Conservation (phyloP, 192 early-diverging fungal genomes). For the Podochytrium sp. region DNA sequence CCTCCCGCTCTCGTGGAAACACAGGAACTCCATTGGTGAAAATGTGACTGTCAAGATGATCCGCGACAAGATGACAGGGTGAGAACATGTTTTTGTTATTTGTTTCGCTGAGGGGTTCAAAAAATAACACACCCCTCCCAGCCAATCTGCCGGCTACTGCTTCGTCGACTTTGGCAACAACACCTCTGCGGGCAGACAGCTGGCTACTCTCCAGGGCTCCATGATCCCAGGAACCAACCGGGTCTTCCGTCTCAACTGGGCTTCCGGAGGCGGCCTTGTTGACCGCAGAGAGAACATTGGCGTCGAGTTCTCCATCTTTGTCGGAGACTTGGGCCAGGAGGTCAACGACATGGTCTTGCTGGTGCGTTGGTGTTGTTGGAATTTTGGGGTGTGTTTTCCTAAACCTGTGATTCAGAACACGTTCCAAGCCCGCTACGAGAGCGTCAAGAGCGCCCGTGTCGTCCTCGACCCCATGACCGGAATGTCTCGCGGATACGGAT, state of each 20-base stretch:
- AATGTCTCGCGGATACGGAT: slow-evolving; percentile 84
- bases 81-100: slow-evolving; percentile 18
- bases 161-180: slow-evolving; percentile 84
- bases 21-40: slow-evolving; percentile 68
- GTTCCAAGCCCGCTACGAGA: slow-evolving; percentile 83
- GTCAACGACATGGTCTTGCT: slow-evolving; percentile 83
- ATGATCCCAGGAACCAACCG: slow-evolving; percentile 82
- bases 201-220: slow-evolving; percentile 77
- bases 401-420: slow-evolving; percentile 56
- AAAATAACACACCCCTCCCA: slow-evolving; percentile 39
- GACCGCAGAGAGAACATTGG: slow-evolving; percentile 63
- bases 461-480: slow-evolving; percentile 86
- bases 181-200: slow-evolving; percentile 69
- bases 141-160: slow-evolving; percentile 79
- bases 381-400: background rate
- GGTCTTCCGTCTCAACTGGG: slow-evolving; percentile 94
- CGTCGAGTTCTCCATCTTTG: slow-evolving; percentile 92
- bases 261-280: slow-evolving; percentile 77
- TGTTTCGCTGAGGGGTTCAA: background rate
- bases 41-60: slow-evolving; percentile 92
- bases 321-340: slow-evolving; percentile 91
- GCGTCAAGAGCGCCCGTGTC: slow-evolving; percentile 91
- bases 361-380: slow-evolving; percentile 49
- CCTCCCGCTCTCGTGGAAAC: too few relatives aligned
- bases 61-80: slow-evolving; percentile 89